Evolutionary conservation across 2,329 filamentous ascomycete species (phyloP).

Genomic region (Rutstroemia sp.): DNA sequence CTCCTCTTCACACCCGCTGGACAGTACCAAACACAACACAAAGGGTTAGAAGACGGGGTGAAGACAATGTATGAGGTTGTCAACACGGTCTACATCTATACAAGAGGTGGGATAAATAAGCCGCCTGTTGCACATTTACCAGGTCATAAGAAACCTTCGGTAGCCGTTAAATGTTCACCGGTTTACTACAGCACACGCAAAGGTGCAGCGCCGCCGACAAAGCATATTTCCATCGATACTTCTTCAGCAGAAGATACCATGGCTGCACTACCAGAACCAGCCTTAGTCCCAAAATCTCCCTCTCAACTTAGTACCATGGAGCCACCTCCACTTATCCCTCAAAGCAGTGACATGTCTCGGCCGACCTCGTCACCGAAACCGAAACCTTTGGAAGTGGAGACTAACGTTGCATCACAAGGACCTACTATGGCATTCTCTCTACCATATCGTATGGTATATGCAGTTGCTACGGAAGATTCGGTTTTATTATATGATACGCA

Average conservation of each 20-base stretch:
- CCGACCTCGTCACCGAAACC: slow-evolving; percentile 36
- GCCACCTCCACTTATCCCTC: slow-evolving; percentile 57
- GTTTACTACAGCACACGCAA: slow-evolving; percentile 77
- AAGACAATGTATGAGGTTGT: slow-evolving; percentile 80
- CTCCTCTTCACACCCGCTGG: slow-evolving; percentile 89
- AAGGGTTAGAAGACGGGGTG: slow-evolving; percentile 50
- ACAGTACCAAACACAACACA: slow-evolving; percentile 79
- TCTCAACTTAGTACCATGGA: slow-evolving; percentile 63
- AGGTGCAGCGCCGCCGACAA: slow-evolving; percentile 62
- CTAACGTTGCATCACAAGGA: slow-evolving; percentile 44
- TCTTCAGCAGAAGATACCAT: slow-evolving; percentile 81
- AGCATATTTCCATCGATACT: slow-evolving; percentile 91
- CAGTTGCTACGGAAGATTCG: slow-evolving; percentile 92
- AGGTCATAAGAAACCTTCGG: slow-evolving; percentile 95
- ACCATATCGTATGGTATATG: slow-evolving; percentile 91
- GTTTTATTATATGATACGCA: slow-evolving; percentile 95
- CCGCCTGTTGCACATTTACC: slow-evolving; percentile 91
- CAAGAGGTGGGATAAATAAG: slow-evolving; percentile 90
- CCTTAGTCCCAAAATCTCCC: slow-evolving; percentile 47
- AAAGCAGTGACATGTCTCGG: slow-evolving; percentile 36
- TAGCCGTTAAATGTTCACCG: slow-evolving; percentile 91
- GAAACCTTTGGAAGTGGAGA: slow-evolving; percentile 35
- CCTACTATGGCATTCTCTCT: slow-evolving; percentile 71
- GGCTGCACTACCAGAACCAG: slow-evolving; percentile 73
- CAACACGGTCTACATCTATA: slow-evolving; percentile 98